These are phyloP conservation scores for Chaetomium sp. DNA, from an alignment of 2,329 filamentous ascomycete genomes.

Conservation along the genomic window DNA sequence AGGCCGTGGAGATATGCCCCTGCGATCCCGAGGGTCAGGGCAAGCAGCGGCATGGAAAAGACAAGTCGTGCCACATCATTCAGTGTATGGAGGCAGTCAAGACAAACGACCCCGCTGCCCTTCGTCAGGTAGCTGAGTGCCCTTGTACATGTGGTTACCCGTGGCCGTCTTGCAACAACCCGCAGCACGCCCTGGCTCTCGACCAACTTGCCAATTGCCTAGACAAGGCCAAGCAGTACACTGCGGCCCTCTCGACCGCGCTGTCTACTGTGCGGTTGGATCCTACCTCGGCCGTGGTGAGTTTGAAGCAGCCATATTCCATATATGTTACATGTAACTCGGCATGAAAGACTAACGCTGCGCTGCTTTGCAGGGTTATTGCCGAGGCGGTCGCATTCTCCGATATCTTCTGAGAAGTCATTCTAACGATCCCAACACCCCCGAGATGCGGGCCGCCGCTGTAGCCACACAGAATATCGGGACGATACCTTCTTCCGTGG, in stretches of 20 bases:
- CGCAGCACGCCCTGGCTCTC: constrained; percentile 15
- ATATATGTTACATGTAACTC: neutral
- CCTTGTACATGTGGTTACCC: constrained; percentile 20
- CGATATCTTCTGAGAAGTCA: constrained; percentile 10
- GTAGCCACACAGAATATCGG: constrained; percentile 3
- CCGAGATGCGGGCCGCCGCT: neutral
- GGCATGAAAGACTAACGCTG: neutral
- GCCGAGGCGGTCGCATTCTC: constrained; percentile 18
- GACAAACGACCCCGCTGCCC: constrained; percentile 7
- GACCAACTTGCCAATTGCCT: constrained; percentile 19
- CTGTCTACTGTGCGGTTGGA: constrained; percentile 19
- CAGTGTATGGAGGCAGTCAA: constrained; percentile 20
- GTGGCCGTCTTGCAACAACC: constrained; percentile 18
- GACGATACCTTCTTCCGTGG: neutral
- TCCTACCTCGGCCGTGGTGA: constrained; percentile 17
- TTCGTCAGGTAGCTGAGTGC: constrained; percentile 5
- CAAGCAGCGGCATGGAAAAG: constrained; percentile 15
- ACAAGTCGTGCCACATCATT: constrained; percentile 24
- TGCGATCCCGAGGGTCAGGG: constrained; percentile 9
- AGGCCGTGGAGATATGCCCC: constrained; percentile 17
- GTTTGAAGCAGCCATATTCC: neutral
- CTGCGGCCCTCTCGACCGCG: constrained; percentile 19
- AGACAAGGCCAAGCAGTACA: constrained; percentile 9
- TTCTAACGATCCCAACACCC: neutral
- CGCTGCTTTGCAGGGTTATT: constrained; percentile 19